A percentile compares a stretch with the other conserved stretches of the same genome.
Evolutionary conservation across 768 basidiomycete genomes (phyloP).

Genomic region (Hysterangium stoloniferum): DNA sequence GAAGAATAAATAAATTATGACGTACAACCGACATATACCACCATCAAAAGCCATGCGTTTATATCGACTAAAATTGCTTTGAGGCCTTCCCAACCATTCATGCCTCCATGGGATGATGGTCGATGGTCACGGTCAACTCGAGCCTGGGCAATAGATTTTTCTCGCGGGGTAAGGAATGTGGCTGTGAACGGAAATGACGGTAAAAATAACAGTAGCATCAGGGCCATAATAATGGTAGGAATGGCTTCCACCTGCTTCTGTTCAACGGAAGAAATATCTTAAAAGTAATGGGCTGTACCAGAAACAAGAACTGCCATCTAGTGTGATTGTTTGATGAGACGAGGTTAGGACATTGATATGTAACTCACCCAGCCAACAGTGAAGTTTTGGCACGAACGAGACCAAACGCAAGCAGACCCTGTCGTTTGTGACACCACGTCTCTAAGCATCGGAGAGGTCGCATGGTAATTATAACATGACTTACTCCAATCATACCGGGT

Average conservation of each 20-base stretch:
- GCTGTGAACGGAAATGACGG: constrained; percentile 51
- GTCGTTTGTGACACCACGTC: not conserved
- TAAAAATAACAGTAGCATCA: constrained; percentile 39
- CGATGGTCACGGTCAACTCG: constrained; percentile 47
- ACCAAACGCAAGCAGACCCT: constrained; percentile 52
- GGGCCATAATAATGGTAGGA: constrained; percentile 46
- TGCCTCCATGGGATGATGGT: constrained; percentile 50
- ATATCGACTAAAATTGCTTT: constrained; percentile 42
- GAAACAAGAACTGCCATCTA: constrained; percentile 55
- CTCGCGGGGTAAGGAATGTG: constrained; percentile 42
- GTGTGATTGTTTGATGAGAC: not conserved
- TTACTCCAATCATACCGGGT: constrained; percentile 47
- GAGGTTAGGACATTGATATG: not conserved
- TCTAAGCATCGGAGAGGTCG: not conserved
- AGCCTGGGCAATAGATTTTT: constrained; percentile 51
- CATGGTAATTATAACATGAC: not conserved
- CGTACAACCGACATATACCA: constrained; percentile 44
- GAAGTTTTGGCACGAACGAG: constrained; percentile 45
- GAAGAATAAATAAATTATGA: not conserved
- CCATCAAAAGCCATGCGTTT: constrained; percentile 46
- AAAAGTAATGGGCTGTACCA: constrained; percentile 26
- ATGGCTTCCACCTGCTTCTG: constrained; percentile 43
- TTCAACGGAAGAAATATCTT: not conserved
- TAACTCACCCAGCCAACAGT: constrained; percentile 30
- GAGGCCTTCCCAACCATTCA: constrained; percentile 49